A percentile compares a stretch with the other conserved stretches of the same genome.
phyloP scores from a whole-genome alignment of 2,329 filamentous ascomycete genomes.

The Lomentospora prolificans region DNA sequence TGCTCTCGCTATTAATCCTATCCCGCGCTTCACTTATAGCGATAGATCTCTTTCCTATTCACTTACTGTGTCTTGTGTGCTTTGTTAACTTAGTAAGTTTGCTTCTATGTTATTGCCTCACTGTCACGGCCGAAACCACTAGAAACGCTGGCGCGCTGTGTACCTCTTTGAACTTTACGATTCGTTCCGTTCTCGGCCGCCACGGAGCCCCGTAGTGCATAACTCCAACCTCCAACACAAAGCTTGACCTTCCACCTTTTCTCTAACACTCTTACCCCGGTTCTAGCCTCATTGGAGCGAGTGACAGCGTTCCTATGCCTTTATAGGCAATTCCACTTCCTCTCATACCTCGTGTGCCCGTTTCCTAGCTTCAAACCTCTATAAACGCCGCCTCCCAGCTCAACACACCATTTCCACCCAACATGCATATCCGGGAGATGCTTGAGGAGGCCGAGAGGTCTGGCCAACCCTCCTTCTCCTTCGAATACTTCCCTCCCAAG shows the following conservation, averaged over 20 bases:
- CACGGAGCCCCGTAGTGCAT: background rate
- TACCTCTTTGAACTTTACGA: background rate
- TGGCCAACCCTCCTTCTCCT: slow-evolving; percentile 84
- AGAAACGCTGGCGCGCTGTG: too few species aligned
- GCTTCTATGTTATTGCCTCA: background rate
- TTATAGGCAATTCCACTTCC: background rate
- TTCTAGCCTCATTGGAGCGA: background rate
- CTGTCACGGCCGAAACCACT: background rate
- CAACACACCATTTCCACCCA: slow-evolving; percentile 21
- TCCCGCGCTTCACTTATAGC: too few species aligned
- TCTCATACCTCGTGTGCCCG: too few species aligned
- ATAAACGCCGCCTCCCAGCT: background rate
- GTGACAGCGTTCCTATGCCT: background rate
- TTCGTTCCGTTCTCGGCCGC: background rate
- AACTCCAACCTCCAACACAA: background rate
- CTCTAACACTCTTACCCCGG: background rate
- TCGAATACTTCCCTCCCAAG: slow-evolving; percentile 99
- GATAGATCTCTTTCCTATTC: background rate
- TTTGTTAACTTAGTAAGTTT: background rate
- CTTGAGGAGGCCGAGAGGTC: slow-evolving; percentile 70
- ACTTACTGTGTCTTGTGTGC: background rate
- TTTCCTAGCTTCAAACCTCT: background rate
- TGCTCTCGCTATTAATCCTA: too few species aligned
- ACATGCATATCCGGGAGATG: slow-evolving; percentile 94
- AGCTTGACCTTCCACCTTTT: background rate